phyloP scores from a whole-genome alignment of 2,329 filamentous ascomycete species.

The Pseudogymnoascus destructans region DNA sequence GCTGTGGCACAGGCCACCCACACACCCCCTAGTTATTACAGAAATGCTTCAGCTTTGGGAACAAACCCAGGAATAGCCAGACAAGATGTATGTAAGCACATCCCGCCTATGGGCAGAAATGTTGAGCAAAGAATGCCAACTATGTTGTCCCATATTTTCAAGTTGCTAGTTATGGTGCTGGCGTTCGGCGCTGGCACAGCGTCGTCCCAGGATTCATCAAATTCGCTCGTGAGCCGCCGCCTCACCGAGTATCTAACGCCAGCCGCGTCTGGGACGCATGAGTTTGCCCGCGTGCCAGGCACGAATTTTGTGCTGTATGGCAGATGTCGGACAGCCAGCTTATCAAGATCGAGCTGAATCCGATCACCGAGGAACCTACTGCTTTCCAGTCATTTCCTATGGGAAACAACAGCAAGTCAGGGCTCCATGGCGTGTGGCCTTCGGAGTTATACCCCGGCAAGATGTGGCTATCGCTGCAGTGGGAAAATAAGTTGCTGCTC shows the following conservation, averaged over 20 bases:
- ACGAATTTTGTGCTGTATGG: constrained; percentile 9
- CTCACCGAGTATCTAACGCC: constrained; percentile 10
- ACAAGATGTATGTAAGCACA: background rate
- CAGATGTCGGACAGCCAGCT: constrained; percentile 9
- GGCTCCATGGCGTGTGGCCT: constrained; percentile 5
- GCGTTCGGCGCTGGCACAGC: constrained; percentile 1
- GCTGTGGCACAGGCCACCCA: background rate
- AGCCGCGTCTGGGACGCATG: constrained; percentile 2
- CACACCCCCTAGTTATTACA: background rate
- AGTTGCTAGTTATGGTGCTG: constrained; percentile 5
- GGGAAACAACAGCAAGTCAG: constrained; percentile 2
- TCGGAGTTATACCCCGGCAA: constrained; percentile 6
- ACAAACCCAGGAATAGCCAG: background rate
- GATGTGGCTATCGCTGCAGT: constrained; percentile 7
- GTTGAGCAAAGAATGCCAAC: background rate
- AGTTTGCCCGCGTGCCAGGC: constrained; percentile 8
- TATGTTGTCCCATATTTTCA: background rate
- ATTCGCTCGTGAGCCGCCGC: constrained; percentile 9
- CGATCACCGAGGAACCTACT: constrained; percentile 7
- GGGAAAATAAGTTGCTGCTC: constrained; percentile 9
- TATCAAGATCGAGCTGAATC: constrained; percentile 9
- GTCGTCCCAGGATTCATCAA: background rate
- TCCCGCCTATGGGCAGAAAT: background rate
- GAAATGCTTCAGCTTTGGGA: background rate
- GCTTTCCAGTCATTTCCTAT: constrained; percentile 7